Base-by-base conservation (phyloP, 768 basidiomycete genomes). In the Xanthoconium purpureum region DNA sequence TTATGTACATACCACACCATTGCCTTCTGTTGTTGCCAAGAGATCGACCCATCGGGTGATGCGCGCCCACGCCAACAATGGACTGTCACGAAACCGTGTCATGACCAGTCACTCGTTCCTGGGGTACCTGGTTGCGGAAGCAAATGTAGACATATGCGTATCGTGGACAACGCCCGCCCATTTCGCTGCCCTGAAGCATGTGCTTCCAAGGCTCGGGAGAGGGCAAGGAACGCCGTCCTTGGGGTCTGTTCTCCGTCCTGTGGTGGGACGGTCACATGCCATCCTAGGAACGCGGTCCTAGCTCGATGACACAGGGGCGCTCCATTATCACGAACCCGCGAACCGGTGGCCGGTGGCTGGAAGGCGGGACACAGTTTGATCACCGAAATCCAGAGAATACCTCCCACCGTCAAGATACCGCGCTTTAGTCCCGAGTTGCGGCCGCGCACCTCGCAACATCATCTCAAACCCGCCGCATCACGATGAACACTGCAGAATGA, bases 401-500 rank as follows among this genome's bases (percentile, higher is more conserved):
- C n/a, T 30, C 30, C 33, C 35, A 46, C 36, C 29, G 37, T 39
- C 32, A 24, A n/a, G 9, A 28, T 38, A 47, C 24, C 18, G 38
- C 54, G 46, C 20, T 12, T 39, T 47, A 37, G 38, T 9, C 38
- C 54, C 54, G 47, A 24, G 39, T 39, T 40, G 33, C 38, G 17
- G 18, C 33, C 33, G 33, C 20, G n/a, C 29, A 6, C n/a, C n/a
- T 43, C 48, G 38, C 17, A 24, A 29, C 50, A n/a, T 54, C 15
- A 36, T 50, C 58, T 15, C 52, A 52, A 29, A 30, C 29, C 20
- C 43, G 18, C 54, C 44, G 32, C 47, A 47, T 57, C 50, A 61
- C 29, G 49, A 30, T 36, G 49, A 24, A 45, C 38, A 54, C 30
- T 14, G 54, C 36, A 54, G 44, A 54, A 57, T 62, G 61, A 62